Evolutionary conservation across 2,329 filamentous ascomycete genomes (phyloP), one percentile per base, ranked within the genome.

Genomic region (Helicocarpus griseus): DNA sequence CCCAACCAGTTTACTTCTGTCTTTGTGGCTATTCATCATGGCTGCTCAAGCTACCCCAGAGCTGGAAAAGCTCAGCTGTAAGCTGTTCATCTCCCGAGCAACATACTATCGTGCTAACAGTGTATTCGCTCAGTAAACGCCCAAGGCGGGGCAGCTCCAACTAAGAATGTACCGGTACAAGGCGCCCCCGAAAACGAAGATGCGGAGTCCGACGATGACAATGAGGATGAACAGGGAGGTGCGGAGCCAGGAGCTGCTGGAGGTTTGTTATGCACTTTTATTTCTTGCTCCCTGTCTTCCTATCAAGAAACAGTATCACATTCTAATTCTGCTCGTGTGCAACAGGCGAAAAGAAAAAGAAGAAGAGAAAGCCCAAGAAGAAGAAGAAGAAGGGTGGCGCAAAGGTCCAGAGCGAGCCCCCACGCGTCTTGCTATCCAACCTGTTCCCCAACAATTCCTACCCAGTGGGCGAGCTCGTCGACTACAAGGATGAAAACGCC

Each of bases 321-420:
- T 45, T 19, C 45, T 47, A 31, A 47, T 21, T 43, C 38, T 41
- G 5, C 26, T n/a, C 33, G 33, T 5, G 5, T 19, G 8, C 17
- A 41, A 13, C 11, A 48, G 67, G 64, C 33, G 70, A 71, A 49
- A 87, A 87, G 71, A 89, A 89, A 73, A 89, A 89, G 74, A 91
- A 90, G 77, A 89, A 88, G 77, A 87, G 83, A 76, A 85, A 81
- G 72, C 80, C 83, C 65, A 83, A 82, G 68, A 85, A 82, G 75
- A 85, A 82, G 75, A 85, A 86, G 78, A 86, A 82, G 63, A 74
- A 71, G 56, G 69, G 60, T 17, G 70, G 65, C 5, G 76, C 83
- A 48, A 88, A 85, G 51, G 76, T 77, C 45, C 88, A 94, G 71
- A 85, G 85, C n/a, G 77, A 81, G 49, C 87, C 88, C 29, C 88